A percentile compares a stretch with the other conserved stretches of the same genome.
Conservation (phyloP, 441 rosid genomes). For the Daphne laureola region DNA sequence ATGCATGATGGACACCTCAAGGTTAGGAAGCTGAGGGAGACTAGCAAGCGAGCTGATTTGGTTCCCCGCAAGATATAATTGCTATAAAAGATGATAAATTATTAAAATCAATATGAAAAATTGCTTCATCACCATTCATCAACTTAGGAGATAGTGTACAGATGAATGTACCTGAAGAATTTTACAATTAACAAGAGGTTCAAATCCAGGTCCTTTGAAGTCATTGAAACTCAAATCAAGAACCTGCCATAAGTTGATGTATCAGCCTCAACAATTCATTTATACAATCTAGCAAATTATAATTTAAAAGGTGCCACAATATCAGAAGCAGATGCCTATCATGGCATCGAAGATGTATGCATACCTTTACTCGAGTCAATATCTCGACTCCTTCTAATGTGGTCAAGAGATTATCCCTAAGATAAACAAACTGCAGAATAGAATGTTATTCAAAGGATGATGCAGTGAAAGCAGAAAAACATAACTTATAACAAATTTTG, state of each 20-base stretch:
- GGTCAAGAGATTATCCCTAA: constrained; percentile 90
- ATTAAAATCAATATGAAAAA: constrained; percentile 20
- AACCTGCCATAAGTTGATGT: constrained; percentile 50
- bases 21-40: constrained; percentile 93
- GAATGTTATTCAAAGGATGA: not conserved
- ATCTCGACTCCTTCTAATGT: constrained; percentile 90
- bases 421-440: constrained; percentile 85
- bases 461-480: too few species aligned
- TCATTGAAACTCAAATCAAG: constrained; percentile 99
- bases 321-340: too few species aligned
- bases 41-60: constrained; percentile 94
- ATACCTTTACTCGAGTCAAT: constrained; percentile 88
- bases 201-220: constrained; percentile 98
- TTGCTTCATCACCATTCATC: constrained; percentile 11
- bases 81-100: constrained; percentile 44
- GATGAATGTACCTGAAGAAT: constrained; percentile 68
- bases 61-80: constrained; percentile 98
- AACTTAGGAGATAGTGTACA: constrained; percentile 17
- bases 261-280: constrained; percentile 4
- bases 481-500: too few species aligned
- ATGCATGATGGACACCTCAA: constrained; percentile 58
- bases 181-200: constrained; percentile 92
- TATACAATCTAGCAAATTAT: not conserved
- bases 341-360: too few species aligned
- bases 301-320: too few species aligned